These are phyloP conservation scores for Boletus fagicola DNA, from an alignment of 768 basidiomycete species.

Conservation along the genomic window DNA sequence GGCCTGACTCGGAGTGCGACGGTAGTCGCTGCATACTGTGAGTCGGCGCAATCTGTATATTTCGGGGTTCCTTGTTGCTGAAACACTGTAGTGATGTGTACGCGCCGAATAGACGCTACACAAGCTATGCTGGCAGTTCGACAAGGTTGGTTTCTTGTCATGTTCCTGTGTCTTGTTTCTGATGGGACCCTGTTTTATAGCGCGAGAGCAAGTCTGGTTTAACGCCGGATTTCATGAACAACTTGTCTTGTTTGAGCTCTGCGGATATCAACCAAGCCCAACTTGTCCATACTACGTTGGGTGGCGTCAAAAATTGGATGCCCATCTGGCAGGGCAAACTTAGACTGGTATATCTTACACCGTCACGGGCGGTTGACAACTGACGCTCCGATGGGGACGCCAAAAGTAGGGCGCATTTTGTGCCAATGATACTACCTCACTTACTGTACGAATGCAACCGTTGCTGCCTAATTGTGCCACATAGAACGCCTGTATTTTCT, in stretches of 20 bases:
- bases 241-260: constrained; percentile 71
- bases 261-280: constrained; percentile 60
- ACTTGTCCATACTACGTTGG: constrained; percentile 62
- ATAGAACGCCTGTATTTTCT: constrained; percentile 20
- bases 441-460: constrained; percentile 20
- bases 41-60: constrained; percentile 25
- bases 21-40: constrained; percentile 76
- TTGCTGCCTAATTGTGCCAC: constrained; percentile 16
- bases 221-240: constrained; percentile 80
- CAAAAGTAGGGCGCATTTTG: constrained; percentile 11
- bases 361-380: constrained; percentile 5
- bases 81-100: constrained; percentile 58
- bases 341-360: constrained; percentile 6
- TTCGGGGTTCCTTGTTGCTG: constrained; percentile 8
- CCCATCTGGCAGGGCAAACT: constrained; percentile 39
- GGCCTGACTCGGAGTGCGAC: constrained; percentile 66
- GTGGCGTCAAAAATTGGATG: constrained; percentile 59
- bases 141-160: constrained; percentile 41
- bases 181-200: constrained; percentile 33
- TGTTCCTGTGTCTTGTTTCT: constrained; percentile 4
- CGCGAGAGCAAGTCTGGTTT: constrained; percentile 75
- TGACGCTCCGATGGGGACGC: constrained; percentile 7
- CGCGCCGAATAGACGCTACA: constrained; percentile 52
- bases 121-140: constrained; percentile 61
- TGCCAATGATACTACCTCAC: constrained; percentile 8